phyloP scores from a whole-genome alignment of 768 basidiomycete species.

The Suillus alpinus region DNA sequence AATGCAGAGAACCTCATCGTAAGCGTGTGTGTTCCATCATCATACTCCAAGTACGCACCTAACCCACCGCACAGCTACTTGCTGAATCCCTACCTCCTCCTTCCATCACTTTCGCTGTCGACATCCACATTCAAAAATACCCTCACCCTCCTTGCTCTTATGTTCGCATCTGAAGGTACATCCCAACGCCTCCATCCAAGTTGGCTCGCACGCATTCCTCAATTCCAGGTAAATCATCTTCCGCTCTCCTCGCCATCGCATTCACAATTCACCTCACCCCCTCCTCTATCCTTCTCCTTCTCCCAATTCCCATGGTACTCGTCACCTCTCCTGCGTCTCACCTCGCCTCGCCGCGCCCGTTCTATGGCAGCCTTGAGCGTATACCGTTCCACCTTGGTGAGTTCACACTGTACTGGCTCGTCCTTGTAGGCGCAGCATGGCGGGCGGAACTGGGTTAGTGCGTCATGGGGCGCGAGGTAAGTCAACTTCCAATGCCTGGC shows the following conservation, averaged over 20 bases:
- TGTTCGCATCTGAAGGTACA: slow-evolving; percentile 69
- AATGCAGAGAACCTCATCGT: slow-evolving; percentile 2
- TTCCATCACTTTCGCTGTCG: slow-evolving; percentile 78
- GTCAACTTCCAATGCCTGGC: slow-evolving; percentile 4
- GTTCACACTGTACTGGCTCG: slow-evolving; percentile 48
- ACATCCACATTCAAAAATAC: slow-evolving; percentile 83
- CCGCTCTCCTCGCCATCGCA: slow-evolving; percentile 65
- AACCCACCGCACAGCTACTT: slow-evolving; percentile 58
- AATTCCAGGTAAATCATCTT: slow-evolving; percentile 52
- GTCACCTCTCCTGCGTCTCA: slow-evolving; percentile 60
- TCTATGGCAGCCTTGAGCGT: slow-evolving; percentile 15
- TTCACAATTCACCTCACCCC: slow-evolving; percentile 69
- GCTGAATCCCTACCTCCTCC: slow-evolving; percentile 83
- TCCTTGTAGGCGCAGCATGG: slow-evolving; percentile 44
- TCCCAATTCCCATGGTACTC: slow-evolving; percentile 65
- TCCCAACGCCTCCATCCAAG: neutral
- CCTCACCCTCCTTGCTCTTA: slow-evolving; percentile 59
- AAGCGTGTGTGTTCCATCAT: neutral
- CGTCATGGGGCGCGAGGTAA: slow-evolving; percentile 87
- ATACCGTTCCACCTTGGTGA: slow-evolving; percentile 36
- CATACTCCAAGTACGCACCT: slow-evolving; percentile 4
- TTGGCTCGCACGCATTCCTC: neutral
- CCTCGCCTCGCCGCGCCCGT: slow-evolving; percentile 56
- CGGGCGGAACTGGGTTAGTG: slow-evolving; percentile 68
- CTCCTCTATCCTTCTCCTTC: slow-evolving; percentile 66